phyloP scores from a whole-genome alignment of 257 asterid species.

The Solanum peruvianum region DNA sequence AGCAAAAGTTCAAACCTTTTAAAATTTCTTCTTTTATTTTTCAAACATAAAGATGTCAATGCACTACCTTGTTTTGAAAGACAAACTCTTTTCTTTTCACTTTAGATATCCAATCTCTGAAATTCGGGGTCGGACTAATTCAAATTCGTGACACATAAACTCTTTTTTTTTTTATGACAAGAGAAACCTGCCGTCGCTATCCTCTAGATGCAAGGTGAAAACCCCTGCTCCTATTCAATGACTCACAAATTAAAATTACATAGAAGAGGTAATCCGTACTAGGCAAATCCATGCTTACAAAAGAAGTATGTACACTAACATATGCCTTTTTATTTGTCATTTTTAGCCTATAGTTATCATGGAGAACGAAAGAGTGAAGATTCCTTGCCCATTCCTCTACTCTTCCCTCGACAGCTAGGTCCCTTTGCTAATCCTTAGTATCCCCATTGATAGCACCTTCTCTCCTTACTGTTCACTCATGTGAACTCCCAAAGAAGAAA shows the following conservation, averaged over 20 bases:
- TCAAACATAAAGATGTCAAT: neutral
- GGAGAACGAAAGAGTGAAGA: slow-evolving; percentile 44
- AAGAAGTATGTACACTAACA: slow-evolving; percentile 10
- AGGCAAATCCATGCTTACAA: slow-evolving; percentile 2
- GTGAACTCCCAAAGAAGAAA: slow-evolving; percentile 1
- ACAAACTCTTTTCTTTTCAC: neutral
- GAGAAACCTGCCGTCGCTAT: accelerated
- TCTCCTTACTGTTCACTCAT: slow-evolving; percentile 21
- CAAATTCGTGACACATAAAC: neutral
- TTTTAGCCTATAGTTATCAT: neutral
- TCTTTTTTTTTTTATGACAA: too few relatives aligned
- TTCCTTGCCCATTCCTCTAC: slow-evolving; percentile 50
- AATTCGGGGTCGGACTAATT: neutral
- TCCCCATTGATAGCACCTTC: slow-evolving; percentile 5
- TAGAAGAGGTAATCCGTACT: too few relatives aligned
- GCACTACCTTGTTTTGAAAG: neutral
- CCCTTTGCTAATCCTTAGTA: slow-evolving; percentile 14
- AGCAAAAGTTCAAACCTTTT: neutral
- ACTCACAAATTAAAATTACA: neutral
- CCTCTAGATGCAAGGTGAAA: too few relatives aligned
- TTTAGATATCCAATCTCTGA: neutral
- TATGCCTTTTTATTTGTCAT: slow-evolving; percentile 3
- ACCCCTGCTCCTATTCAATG: neutral
- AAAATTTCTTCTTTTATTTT: neutral
- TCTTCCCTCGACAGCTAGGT: slow-evolving; percentile 40